Base-by-base conservation (phyloP, 495 filamentous ascomycete genomes). In the Beverwykella pulmonaria region DNA sequence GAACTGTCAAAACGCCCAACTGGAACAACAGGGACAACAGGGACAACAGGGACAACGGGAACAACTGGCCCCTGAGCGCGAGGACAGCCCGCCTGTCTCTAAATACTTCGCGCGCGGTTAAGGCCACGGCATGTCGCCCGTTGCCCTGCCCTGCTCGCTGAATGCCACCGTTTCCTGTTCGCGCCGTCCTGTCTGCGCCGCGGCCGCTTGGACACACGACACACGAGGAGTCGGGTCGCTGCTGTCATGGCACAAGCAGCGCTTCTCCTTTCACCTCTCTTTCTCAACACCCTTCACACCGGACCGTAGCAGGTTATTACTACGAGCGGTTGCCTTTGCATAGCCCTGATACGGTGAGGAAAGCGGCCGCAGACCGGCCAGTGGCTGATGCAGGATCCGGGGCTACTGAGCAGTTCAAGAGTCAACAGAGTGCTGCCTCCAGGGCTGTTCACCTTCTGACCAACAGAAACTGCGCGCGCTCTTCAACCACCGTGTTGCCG, bases 341-440 rank as follows among this genome's bases (percentile, higher is more conserved):
- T 64, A 69, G 66, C 66, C 66, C 59, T 19, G 53, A 69, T 19
- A 34, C 57, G 67, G 67, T 65, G 67, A 30, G 56, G 36, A 15
- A 4, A 4, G 27, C 53, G 44, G 53, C 54, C 53, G 20, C 36
- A 39, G 49, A 27, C 34, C 61, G 20, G 32, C 32, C 32, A 12
- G 32, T 34, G 32, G 32, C 32, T 14, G 25, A 14, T 6, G 12
- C 46, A 49, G 32, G 6, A 34, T 34, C 12, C 32, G 12, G n/a
- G 32, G 6, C 32, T 34, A 12, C 32, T 5, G 12, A 34, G 32
- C 32, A 5, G 12, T 34, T 5, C 32, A 5, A 34, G 32, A 34
- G 32, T 12, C 6, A 12, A 5, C 32, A 34, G 6, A 34, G 12
- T 34, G 32, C 32, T 34, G 32, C 32, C 32, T 34, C 32, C 32